Percentiles rank a stretch among this genome's conserved stretches.
phyloP scores from a whole-genome alignment of 2,329 filamentous ascomycete genomes.

The Shiraia bambusicola region DNA sequence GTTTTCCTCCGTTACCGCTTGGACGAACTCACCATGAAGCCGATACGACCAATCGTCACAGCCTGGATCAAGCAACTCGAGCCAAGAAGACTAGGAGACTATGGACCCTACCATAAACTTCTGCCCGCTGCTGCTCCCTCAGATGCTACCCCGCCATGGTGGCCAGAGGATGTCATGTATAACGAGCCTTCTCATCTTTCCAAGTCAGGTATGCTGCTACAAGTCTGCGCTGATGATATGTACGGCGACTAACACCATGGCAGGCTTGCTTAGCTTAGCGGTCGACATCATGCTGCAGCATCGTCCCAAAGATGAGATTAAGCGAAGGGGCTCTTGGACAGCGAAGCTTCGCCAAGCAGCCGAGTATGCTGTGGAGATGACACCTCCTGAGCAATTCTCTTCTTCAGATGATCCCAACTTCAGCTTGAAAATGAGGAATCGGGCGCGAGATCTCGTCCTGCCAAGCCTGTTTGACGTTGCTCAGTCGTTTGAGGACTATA shows the following conservation, averaged over 20 bases:
- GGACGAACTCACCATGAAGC: slow-evolving; percentile 37
- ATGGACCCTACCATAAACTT: slow-evolving; percentile 30
- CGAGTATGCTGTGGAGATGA: slow-evolving; percentile 21
- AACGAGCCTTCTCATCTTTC: slow-evolving; percentile 38
- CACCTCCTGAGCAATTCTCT: slow-evolving; percentile 27
- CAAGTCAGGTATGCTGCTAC: slow-evolving; percentile 20
- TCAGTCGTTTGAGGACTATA: slow-evolving; percentile 31
- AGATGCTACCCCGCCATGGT: slow-evolving; percentile 29
- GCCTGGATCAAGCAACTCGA: slow-evolving; percentile 35
- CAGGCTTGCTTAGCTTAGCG: slow-evolving; percentile 30
- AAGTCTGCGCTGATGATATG: too few species aligned
- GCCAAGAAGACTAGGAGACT: slow-evolving; percentile 26
- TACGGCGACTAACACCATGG: slow-evolving; percentile 5
- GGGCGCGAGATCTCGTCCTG: slow-evolving; percentile 27
- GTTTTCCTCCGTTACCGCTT: slow-evolving; percentile 28
- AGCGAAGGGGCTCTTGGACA: slow-evolving; percentile 30
- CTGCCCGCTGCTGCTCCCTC: slow-evolving; percentile 12
- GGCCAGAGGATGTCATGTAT: slow-evolving; percentile 32
- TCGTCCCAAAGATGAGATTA: slow-evolving; percentile 23
- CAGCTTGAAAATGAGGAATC: slow-evolving; percentile 29
- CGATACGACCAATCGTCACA: slow-evolving; percentile 33
- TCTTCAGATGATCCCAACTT: slow-evolving; percentile 26
- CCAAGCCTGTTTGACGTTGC: slow-evolving; percentile 34
- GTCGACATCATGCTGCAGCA: slow-evolving; percentile 36
- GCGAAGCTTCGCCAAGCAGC: slow-evolving; percentile 24